Evolutionary conservation across 352 stramenopile species (phyloP), one percentile per base, ranked within the genome.

Genomic region (Aphanomyces euteiches): DNA sequence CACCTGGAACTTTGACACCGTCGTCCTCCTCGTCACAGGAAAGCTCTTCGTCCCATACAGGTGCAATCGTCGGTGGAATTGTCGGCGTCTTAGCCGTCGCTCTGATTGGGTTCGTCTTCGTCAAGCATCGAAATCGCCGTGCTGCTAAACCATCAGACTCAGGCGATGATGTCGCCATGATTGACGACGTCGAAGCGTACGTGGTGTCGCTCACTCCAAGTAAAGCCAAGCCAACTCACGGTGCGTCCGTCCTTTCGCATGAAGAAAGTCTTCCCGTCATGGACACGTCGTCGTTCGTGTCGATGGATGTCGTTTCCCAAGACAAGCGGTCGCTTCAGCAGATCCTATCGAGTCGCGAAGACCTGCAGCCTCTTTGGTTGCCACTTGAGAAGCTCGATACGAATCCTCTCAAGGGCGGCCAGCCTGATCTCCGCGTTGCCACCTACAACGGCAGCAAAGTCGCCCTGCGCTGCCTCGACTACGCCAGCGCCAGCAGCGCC

Each of bases 401-500:
- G 8, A 61, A 61, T n/a, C 54, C 54, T 28, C 54, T 61, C 54
- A 61, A 61, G n/a, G 54, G 54, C 17, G 54, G 54, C 54, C 28
- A 37, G 7, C 15, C 13, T 5, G 54, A 61, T 5, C 54, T 61
- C 54, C 39, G 43, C 12, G 54, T 61, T 10, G 21, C 37, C 5
- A 61, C 54, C 10, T 17, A 40, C 54, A 28, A 61, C 7, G 54
- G 54, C 54, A 39, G 15, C n/a, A 61, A 61, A 37, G 6, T 61
- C 6, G 54, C 37, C 3, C 17, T 61, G 10, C 54, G 54, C 34
- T 19, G 19, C 34, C 54, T 61, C 54, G 5, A 13, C 54, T 40
- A 41, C 54, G 17, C 50, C 19, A 36, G 3, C 50, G 50, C 50
- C 7, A 36, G 17, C 17, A 37, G 17, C 8, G 36, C 50, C 7